Evolutionary conservation across 768 basidiomycete genomes (phyloP).

Genomic region (Mycena olivaceomarginata): DNA sequence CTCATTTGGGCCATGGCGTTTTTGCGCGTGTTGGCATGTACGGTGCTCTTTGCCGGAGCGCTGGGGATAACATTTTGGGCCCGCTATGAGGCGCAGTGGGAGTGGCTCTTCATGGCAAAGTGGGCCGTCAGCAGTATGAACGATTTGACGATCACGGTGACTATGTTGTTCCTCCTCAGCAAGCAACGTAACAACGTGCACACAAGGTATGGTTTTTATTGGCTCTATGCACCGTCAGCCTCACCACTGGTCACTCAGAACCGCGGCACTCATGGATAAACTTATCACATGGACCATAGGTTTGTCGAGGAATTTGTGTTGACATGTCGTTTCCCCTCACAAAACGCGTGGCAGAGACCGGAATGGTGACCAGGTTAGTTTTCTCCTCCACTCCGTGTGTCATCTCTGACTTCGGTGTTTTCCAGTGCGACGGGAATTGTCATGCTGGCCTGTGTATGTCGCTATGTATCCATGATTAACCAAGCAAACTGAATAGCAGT

Average conservation of each 20-base stretch:
- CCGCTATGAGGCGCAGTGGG: background rate
- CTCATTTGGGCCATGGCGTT: slow-evolving; percentile 4
- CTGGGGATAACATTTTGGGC: background rate
- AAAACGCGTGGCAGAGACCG: background rate
- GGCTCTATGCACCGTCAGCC: background rate
- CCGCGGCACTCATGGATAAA: background rate
- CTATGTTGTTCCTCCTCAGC: background rate
- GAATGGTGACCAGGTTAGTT: background rate
- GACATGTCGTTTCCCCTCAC: background rate
- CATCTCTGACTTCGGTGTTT: background rate
- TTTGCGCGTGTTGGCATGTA: background rate
- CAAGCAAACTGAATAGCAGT: background rate
- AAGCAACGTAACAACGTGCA: background rate
- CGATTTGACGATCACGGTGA: background rate
- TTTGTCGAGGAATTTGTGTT: background rate
- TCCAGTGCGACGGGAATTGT: background rate
- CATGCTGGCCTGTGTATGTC: background rate
- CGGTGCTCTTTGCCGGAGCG: background rate
- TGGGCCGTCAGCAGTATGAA: background rate
- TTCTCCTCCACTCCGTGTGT: background rate
- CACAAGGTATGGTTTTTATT: background rate
- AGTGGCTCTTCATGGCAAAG: background rate
- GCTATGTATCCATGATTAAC: background rate
- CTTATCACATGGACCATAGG: background rate
- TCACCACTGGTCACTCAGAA: background rate